Evolutionary conservation across 495 filamentous ascomycete species (phyloP).

Genomic region (Aspergillus campestris): DNA sequence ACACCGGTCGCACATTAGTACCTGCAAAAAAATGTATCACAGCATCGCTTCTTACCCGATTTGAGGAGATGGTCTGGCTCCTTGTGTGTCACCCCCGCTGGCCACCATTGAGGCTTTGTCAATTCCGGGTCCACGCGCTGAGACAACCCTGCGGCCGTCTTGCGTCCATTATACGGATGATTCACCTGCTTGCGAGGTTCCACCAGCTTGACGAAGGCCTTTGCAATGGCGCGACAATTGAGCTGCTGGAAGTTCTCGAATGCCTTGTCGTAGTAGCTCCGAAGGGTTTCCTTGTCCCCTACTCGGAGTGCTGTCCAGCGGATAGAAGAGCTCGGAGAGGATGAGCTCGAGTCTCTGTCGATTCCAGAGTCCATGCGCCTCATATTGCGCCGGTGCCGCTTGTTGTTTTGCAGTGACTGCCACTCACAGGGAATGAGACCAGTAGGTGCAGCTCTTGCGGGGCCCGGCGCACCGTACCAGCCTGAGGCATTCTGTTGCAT

Average conservation of each 20-base stretch:
- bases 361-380: conserved; percentile 9
- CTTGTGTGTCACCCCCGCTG: conserved; percentile 53
- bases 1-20: not conserved
- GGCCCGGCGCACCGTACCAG: conserved; percentile 14
- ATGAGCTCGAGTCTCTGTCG: conserved; percentile 11
- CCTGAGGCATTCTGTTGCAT: conserved; percentile 11
- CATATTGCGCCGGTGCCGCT: conserved; percentile 22
- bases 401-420: conserved; percentile 21
- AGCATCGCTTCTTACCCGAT: conserved; percentile 41
- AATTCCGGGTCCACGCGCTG: conserved; percentile 32
- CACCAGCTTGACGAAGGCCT: conserved; percentile 66
- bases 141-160: conserved; percentile 31
- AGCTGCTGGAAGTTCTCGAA: conserved; percentile 63
- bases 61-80: conserved; percentile 78
- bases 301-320: conserved; percentile 43
- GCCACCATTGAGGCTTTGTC: conserved; percentile 72
- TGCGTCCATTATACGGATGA: conserved; percentile 63
- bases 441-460: conserved; percentile 3
- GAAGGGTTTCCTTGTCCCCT: conserved; percentile 47
- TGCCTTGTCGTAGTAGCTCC: conserved; percentile 53
- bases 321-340: conserved; percentile 18
- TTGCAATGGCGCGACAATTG: conserved; percentile 61
- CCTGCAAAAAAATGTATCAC: not conserved
- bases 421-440: conserved; percentile 33
- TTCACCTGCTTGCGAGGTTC: conserved; percentile 72